These are phyloP conservation scores for Sanghuangporus weigelae DNA, from an alignment of 1,284 basidiomycete species.

Conservation along the genomic window DNA sequence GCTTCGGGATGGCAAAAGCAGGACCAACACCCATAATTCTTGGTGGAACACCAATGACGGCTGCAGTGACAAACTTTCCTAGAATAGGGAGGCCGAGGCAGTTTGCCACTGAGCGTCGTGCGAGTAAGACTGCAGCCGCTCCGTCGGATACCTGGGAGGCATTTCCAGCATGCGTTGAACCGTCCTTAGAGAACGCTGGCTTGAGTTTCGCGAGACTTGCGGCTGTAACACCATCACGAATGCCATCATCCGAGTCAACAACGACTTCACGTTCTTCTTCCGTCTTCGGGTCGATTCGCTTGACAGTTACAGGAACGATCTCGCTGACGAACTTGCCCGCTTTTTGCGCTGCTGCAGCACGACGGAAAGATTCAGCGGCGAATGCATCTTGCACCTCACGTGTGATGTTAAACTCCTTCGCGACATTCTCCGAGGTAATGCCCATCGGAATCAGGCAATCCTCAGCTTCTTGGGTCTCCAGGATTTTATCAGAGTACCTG, in stretches of 20 bases:
- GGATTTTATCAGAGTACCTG: constrained; percentile 77
- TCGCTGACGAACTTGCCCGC: constrained; percentile 90
- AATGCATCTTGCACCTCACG: constrained; percentile 81
- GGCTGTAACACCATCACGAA: constrained; percentile 86
- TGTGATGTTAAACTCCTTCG: constrained; percentile 68
- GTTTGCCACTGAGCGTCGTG: constrained; percentile 82
- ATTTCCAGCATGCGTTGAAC: constrained; percentile 91
- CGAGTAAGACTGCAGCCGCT: constrained; percentile 89
- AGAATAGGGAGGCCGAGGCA: constrained; percentile 87
- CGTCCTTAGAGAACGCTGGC: constrained; percentile 86
- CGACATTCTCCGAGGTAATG: constrained; percentile 96
- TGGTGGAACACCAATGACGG: constrained; percentile 81
- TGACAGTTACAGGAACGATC: constrained; percentile 83
- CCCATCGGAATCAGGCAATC: constrained; percentile 98
- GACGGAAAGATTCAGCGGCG: constrained; percentile 81
- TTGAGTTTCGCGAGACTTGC: constrained; percentile 89
- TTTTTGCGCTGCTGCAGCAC: constrained; percentile 84
- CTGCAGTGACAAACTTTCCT: constrained; percentile 85
- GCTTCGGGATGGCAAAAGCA: constrained; percentile 84
- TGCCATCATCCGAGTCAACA: constrained; percentile 88
- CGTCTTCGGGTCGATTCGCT: constrained; percentile 78
- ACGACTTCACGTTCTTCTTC: constrained; percentile 75
- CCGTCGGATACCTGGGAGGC: constrained; percentile 97
- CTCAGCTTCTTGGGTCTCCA: constrained; percentile 74
- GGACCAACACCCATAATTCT: constrained; percentile 91